phyloP scores from a whole-genome alignment of 2,329 filamentous ascomycete species.

The Xylaria arbuscula region DNA sequence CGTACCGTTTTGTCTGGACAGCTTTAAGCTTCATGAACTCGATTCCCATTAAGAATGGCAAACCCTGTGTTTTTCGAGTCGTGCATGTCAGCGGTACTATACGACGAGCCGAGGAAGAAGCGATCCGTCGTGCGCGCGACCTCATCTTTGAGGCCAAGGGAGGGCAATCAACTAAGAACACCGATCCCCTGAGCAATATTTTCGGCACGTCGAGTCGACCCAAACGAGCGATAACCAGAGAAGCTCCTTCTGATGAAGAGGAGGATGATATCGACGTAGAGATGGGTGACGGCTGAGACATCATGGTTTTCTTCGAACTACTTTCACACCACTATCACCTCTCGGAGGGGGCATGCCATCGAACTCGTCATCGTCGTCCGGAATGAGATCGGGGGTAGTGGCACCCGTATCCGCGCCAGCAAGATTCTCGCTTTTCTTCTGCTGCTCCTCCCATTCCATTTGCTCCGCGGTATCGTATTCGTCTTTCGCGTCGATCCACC shows the following conservation, averaged over 20 bases:
- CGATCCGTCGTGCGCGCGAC: conserved; percentile 78
- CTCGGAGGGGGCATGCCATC: conserved; percentile 62
- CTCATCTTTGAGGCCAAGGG: conserved; percentile 76
- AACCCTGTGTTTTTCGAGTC: conserved; percentile 82
- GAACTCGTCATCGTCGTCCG: conserved; percentile 56
- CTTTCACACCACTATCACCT: conserved; percentile 74
- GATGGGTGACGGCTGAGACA: conserved; percentile 50
- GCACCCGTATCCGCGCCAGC: conserved; percentile 50
- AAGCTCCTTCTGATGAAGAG: conserved; percentile 58
- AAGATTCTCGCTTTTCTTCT: conserved; percentile 59
- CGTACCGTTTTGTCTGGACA: conserved; percentile 91
- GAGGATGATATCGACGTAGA: conserved; percentile 57
- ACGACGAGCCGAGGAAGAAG: conserved; percentile 89
- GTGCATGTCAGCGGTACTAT: conserved; percentile 93
- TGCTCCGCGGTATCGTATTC: conserved; percentile 85
- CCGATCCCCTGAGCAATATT: conserved; percentile 54
- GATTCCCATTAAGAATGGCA: conserved; percentile 70
- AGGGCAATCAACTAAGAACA: conserved; percentile 44
- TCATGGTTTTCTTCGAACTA: conserved; percentile 73
- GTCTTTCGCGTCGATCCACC: conserved; percentile 92
- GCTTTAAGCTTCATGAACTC: conserved; percentile 82
- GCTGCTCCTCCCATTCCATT: conserved; percentile 79
- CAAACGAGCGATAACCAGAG: conserved; percentile 34
- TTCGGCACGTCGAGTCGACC: conserved; percentile 49
- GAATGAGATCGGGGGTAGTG: conserved; percentile 50